These are phyloP conservation scores for Candida smagusa DNA, from an alignment of 1,139 yeast species.

Conservation along the genomic window DNA sequence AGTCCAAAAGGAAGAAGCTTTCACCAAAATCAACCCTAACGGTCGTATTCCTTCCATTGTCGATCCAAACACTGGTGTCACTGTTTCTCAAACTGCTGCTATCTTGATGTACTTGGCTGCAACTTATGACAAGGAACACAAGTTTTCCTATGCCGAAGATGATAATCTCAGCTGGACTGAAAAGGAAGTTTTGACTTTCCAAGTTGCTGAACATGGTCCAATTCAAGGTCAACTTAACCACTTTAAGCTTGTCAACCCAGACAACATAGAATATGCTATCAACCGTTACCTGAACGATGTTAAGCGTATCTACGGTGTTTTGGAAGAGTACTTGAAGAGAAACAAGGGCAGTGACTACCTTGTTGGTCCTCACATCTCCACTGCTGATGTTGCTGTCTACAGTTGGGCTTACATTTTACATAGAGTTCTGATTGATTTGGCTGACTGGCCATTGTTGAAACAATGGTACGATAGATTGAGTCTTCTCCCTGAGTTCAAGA, in stretches of 20 bases:
- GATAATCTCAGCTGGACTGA: constrained; percentile 47
- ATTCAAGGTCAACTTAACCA: constrained; percentile 59
- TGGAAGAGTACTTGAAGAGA: constrained; percentile 43
- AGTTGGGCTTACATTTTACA: constrained; percentile 30
- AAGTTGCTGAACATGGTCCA: constrained; percentile 60
- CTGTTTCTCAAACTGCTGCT: constrained; percentile 57
- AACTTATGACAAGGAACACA: constrained; percentile 52
- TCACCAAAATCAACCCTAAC: constrained; percentile 52
- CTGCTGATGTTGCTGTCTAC: constrained; percentile 51
- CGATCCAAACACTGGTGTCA: constrained; percentile 42
- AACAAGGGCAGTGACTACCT: constrained; percentile 41
- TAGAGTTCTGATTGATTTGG: constrained; percentile 30
- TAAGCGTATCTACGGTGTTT: constrained; percentile 49
- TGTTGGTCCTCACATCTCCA: constrained; percentile 53
- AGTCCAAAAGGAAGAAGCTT: constrained; percentile 54
- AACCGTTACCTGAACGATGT: constrained; percentile 50
- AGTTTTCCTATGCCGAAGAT: constrained; percentile 44
- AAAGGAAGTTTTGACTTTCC: constrained; percentile 52
- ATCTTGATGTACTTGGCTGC: constrained; percentile 55
- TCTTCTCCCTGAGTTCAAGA: constrained; percentile 34
- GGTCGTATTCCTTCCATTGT: constrained; percentile 60
- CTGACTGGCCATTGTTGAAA: constrained; percentile 40
- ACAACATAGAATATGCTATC: constrained; percentile 50
- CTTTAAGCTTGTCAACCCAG: constrained; percentile 42
- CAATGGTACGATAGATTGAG: constrained; percentile 44